Conservation (phyloP, 345 rosid genomes). For the Pistacia vera region DNA sequence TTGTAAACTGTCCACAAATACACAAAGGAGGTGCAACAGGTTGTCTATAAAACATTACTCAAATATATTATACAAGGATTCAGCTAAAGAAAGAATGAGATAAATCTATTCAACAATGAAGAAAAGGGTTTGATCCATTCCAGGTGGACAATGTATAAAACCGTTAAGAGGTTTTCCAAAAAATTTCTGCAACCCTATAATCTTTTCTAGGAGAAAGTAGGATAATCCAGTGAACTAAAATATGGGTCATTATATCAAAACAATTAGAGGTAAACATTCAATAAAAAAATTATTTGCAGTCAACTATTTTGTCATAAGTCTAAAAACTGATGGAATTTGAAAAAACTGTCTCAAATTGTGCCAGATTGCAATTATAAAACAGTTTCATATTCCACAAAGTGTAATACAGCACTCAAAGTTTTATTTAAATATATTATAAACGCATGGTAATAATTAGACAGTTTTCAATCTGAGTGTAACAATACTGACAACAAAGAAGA, state of each 20-base stretch:
- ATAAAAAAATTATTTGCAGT: background rate
- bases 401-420: background rate
- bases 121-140: background rate
- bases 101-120: background rate
- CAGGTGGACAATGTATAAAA: background rate
- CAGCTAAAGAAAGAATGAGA: background rate
- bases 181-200: background rate
- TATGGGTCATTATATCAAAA: background rate
- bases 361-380: background rate
- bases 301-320: background rate
- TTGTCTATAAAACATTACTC: background rate
- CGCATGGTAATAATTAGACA: background rate
- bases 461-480: background rate
- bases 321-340: background rate
- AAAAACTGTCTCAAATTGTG: background rate
- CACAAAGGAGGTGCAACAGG: background rate
- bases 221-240: background rate
- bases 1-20: background rate
- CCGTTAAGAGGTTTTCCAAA: background rate
- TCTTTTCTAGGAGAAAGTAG: background rate
- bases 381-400: background rate
- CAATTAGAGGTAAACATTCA: background rate
- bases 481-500: background rate
- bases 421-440: background rate
- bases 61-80: background rate